Evolutionary conservation across 139 green algal species (phyloP), one percentile per base, ranked within the genome.

Genomic region (Chlorella vulgaris): DNA sequence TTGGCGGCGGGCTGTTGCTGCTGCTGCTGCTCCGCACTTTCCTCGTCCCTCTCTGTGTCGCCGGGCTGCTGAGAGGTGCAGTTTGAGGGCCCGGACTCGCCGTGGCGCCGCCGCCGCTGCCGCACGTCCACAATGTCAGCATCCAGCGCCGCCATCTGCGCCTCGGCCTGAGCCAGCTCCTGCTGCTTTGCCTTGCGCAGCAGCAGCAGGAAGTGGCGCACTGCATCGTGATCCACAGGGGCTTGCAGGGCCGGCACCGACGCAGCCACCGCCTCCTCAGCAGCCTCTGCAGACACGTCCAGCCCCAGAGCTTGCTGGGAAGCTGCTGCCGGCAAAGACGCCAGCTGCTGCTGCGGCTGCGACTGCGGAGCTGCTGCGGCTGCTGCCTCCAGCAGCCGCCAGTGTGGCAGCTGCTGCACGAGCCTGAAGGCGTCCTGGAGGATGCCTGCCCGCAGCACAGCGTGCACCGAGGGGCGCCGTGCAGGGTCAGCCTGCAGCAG

Each of bases 141-240:
- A 3, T 87, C 86, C 47, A 90, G 53, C 24, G 69, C 67, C 33
- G 40, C 70, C 51, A 92, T 66, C 78, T 88, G 62, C 21, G 31
- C 22, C 35, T 36, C 36, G 7, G 81, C 19, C 71, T 65, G 29
- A 13, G 53, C 61, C 15, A 65, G 63, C 71, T 90, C 84, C n/a
- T 38, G 28, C 63, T 83, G 55, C 70, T 83, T 88, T 10, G 79
- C 40, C n/a, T 61, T 58, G 29, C 76, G 81, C 81, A 88, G 83
- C 8, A 86, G 79, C 26, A 40, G 42, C 60, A 91, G 82, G 63
- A 93, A 91, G 55, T 89, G 82, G 19, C 80, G 55, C 69, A 91
- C 74, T 2, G 60, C 69, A 8, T 88, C 75, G 3, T 35, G 26
- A 43, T 89, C 86, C 19, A 78, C 60, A 73, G 68, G 38, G 26